These are phyloP conservation scores for Lycium barbarum DNA, from an alignment of 257 asterid genomes.

Conservation along the genomic window DNA sequence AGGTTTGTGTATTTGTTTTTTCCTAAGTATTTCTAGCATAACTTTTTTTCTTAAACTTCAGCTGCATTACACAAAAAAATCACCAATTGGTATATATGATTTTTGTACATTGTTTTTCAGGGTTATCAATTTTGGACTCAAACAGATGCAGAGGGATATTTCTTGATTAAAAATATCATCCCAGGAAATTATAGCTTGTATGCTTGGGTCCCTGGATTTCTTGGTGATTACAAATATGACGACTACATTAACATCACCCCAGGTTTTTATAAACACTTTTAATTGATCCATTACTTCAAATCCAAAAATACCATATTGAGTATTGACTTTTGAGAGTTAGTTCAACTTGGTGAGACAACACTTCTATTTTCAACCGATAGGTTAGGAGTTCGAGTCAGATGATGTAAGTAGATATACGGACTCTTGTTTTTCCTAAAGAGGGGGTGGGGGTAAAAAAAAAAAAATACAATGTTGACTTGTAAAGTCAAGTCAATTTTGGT, in stretches of 20 bases:
- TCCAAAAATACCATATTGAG: no score
- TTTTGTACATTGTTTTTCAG: not conserved
- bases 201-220: conserved; percentile 35
- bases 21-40: not conserved
- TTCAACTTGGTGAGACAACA: no score
- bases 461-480: no score
- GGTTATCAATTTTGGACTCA: conserved; percentile 36
- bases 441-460: no score
- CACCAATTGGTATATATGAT: not conserved
- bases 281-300: no score
- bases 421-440: not conserved
- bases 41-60: not conserved
- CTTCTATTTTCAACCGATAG: not conserved
- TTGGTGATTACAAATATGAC: conserved; percentile 26
- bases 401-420: no score
- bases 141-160: conserved; percentile 21
- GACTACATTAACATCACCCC: conserved; percentile 2
- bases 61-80: not conserved
- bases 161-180: conserved; percentile 27
- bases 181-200: conserved; percentile 32
- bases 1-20: conserved; percentile 44
- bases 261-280: not conserved
- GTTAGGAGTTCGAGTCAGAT: not conserved
- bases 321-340: no score
- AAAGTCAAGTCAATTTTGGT: no score